Evolutionary conservation across 2,329 filamentous ascomycete species (phyloP).

Genomic region (Stagonosporopsis cucurbitacearum): DNA sequence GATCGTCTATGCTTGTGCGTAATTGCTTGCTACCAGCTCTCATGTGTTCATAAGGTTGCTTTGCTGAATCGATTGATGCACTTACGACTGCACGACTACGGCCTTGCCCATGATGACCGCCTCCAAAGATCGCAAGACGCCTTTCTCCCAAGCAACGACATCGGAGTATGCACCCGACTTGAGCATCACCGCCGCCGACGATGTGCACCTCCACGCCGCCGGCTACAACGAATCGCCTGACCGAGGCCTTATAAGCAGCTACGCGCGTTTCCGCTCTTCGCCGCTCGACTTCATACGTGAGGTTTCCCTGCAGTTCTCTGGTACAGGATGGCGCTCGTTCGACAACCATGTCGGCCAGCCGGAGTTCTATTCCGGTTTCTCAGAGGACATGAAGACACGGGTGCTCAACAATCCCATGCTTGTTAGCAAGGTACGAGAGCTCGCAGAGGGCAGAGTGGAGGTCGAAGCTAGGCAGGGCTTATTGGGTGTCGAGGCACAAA

Average conservation of each 20-base stretch:
- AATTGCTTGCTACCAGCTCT: not conserved
- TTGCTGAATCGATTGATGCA: not conserved
- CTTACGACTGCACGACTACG: not conserved
- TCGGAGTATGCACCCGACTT: constrained; percentile 52
- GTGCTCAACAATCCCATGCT: constrained; percentile 80
- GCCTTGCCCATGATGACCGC: constrained; percentile 7
- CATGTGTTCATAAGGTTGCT: constrained; percentile 6
- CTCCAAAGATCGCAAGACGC: not conserved
- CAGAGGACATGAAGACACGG: constrained; percentile 82
- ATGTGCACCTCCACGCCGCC: constrained; percentile 54
- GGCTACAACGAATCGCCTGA: constrained; percentile 59
- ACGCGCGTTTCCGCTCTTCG: constrained; percentile 81
- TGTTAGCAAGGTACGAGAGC: constrained; percentile 73
- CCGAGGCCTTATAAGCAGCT: constrained; percentile 77
- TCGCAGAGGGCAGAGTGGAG: constrained; percentile 75
- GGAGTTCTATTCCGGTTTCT: constrained; percentile 91
- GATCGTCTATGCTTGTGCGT: not conserved
- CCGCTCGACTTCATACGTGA: constrained; percentile 86
- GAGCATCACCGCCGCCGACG: constrained; percentile 54
- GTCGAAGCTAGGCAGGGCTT: constrained; percentile 80
- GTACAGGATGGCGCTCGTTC: constrained; percentile 94
- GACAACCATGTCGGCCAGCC: constrained; percentile 89
- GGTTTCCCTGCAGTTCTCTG: constrained; percentile 89
- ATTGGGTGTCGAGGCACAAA: constrained; percentile 32
- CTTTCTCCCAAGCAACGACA: not conserved